Evolutionary conservation across 2,329 filamentous ascomycete species (phyloP).

Genomic region (Magnaporthiopsis poae): DNA sequence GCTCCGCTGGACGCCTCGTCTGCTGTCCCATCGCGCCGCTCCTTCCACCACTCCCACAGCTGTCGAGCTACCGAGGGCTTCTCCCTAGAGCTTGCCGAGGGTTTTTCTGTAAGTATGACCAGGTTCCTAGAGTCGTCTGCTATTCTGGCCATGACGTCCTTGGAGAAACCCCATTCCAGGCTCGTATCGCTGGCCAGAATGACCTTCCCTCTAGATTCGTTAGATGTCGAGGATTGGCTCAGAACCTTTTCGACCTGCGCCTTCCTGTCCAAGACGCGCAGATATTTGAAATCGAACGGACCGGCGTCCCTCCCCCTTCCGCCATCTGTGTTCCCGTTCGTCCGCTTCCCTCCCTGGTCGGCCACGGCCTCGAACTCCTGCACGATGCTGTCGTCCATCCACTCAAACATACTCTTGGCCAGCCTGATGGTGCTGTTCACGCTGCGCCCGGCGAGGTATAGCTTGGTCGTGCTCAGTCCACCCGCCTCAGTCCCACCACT

Average conservation of each 20-base stretch:
- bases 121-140: constrained; percentile 72
- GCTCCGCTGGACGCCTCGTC: constrained; percentile 33
- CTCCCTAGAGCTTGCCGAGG: constrained; percentile 34
- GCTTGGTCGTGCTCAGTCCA: constrained; percentile 42
- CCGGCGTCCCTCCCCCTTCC: constrained; percentile 48
- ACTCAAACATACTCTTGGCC: constrained; percentile 90
- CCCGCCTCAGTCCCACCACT: constrained; percentile 34
- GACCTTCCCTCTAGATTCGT: constrained; percentile 46
- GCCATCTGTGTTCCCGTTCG: constrained; percentile 34
- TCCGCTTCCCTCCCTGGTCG: constrained; percentile 33
- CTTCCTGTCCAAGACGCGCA: constrained; percentile 73
- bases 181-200: constrained; percentile 86
- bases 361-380: constrained; percentile 75
- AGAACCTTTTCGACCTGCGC: constrained; percentile 66
- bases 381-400: constrained; percentile 96
- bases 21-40: constrained; percentile 50
- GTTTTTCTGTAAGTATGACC: constrained; percentile 74
- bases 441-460: constrained; percentile 80
- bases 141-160: constrained; percentile 63
- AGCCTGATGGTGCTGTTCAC: constrained; percentile 83
- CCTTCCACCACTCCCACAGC: constrained; percentile 71
- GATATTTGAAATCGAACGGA: constrained; percentile 81
- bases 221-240: constrained; percentile 24
- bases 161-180: constrained; percentile 90
- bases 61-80: constrained; percentile 57